A percentile compares a stretch with the other conserved stretches of the same genome.
These are phyloP conservation scores for Nicotiana tabacum DNA, from an alignment of 257 asterid genomes.

Conservation along the genomic window DNA sequence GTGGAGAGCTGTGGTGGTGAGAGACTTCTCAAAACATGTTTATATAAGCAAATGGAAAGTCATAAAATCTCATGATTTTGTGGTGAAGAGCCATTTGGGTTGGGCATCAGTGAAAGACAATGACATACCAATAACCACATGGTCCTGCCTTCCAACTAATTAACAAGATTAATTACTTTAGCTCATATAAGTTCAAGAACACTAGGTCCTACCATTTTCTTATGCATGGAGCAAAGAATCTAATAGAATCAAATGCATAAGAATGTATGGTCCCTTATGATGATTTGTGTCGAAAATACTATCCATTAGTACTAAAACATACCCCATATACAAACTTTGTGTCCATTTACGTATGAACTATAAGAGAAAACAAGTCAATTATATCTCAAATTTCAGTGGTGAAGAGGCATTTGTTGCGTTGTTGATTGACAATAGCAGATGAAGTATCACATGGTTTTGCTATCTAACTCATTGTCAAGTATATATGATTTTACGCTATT, in stretches of 20 bases:
- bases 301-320: background rate
- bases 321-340: no score
- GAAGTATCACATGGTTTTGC: constrained; percentile 2
- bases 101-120: background rate
- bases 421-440: background rate
- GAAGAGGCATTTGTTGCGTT: background rate
- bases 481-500: background rate
- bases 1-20: background rate
- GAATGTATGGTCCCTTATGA: no score
- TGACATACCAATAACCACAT: background rate
- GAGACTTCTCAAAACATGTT: no score
- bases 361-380: background rate
- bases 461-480: background rate
- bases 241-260: no score
- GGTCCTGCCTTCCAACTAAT: background rate
- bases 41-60: background rate
- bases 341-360: background rate
- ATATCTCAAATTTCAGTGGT: background rate
- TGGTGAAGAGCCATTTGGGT: background rate
- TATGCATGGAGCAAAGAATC: background rate
- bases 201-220: background rate
- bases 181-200: background rate
- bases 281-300: background rate
- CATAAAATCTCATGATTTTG: background rate
- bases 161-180: background rate